Base-by-base conservation (phyloP, 768 basidiomycete genomes). In the Serendipita sp. region DNA sequence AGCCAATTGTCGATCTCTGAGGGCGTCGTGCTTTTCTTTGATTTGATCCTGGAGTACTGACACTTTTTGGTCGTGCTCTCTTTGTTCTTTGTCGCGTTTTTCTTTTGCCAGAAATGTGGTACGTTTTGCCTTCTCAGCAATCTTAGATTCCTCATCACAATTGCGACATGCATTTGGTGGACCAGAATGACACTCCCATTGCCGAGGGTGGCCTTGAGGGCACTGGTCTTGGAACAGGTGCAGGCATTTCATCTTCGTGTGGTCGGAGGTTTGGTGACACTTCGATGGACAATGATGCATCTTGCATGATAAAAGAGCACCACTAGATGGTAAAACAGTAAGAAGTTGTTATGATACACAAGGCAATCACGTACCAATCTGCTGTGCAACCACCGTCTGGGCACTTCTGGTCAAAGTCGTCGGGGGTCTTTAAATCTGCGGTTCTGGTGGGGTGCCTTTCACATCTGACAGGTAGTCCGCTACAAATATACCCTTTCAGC, bases 351-450 rank as follows among this genome's bases (percentile, higher is more conserved):
- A 58, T 11, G 4, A 30, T 24, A 31, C 31, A 26, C 4, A 17
- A 0, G 48, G 41, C 20, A 7, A 42, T 24, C 13, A 67, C 75
- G 51, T 72, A 85, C 85, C 85, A 87, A 50, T 79, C 77, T 64
- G 77, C 74, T 2, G 64, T 70, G 64, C 85, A 87, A 2, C 85
- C 85, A 7, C 85, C 85, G 58, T 84, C 83, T 0, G 84, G 84
- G 64, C 76, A 76, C 22, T 75, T 61, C 14, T 62, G 63, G 7
- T 82, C 77, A 51, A 86, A 87, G 11, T 83, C 77, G 1, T 66
- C 71, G 0, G 80, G 75, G 3, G 66, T 51, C 45, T 70, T 72
- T 17, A 86, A 68, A 34, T 78, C 30, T 0, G 71, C 72, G 0
- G 66, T 76, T 0, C 68, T 71, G 63, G 72, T 69, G 0, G 77